phyloP scores from a whole-genome alignment of 306 rosid species.

The Luffa acutangula region DNA sequence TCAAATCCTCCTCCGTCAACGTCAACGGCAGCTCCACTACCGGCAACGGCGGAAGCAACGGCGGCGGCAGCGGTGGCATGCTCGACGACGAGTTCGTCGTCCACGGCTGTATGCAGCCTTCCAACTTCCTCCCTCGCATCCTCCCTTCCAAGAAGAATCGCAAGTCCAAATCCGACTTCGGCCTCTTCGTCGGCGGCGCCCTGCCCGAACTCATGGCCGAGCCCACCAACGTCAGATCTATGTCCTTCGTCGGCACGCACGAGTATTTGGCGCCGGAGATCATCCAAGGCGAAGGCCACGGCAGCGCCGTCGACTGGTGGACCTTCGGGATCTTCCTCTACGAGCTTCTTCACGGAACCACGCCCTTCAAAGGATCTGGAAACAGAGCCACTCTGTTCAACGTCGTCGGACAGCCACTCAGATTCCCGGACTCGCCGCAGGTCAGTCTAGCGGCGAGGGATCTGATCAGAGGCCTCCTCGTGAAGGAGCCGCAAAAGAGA shows the following conservation, averaged over 20 bases:
- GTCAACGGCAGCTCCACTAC: not conserved
- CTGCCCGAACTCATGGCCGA: conserved; percentile 48
- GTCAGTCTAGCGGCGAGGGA: not conserved
- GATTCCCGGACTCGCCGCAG: conserved; percentile 1
- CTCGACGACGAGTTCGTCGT: conserved; percentile 9
- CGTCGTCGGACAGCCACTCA: conserved; percentile 9
- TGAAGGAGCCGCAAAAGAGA: conserved; percentile 6
- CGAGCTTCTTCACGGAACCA: conserved; percentile 33
- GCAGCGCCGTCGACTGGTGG: conserved; percentile 60
- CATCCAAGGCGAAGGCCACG: conserved; percentile 47
- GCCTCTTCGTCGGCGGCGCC: conserved; percentile 12
- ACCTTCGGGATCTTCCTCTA: conserved; percentile 45
- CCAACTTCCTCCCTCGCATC: conserved; percentile 31
- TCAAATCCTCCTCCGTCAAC: conserved; percentile 10
- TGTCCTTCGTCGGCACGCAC: conserved; percentile 48
- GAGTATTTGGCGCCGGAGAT: conserved; percentile 51
- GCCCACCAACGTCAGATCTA: conserved; percentile 37
- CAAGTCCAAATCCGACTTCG: conserved; percentile 25
- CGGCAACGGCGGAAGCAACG: not conserved
- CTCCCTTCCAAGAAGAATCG: conserved; percentile 26
- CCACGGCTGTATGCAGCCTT: conserved; percentile 39
- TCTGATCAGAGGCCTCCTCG: conserved; percentile 8
- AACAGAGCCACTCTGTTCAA: conserved; percentile 10
- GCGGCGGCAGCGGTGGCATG: not conserved
- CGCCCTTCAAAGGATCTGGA: conserved; percentile 42